Evolutionary conservation across 805 yeast genomes (phyloP), one percentile per base, ranked within the genome.

Genomic region (Nematodospora valgi): DNA sequence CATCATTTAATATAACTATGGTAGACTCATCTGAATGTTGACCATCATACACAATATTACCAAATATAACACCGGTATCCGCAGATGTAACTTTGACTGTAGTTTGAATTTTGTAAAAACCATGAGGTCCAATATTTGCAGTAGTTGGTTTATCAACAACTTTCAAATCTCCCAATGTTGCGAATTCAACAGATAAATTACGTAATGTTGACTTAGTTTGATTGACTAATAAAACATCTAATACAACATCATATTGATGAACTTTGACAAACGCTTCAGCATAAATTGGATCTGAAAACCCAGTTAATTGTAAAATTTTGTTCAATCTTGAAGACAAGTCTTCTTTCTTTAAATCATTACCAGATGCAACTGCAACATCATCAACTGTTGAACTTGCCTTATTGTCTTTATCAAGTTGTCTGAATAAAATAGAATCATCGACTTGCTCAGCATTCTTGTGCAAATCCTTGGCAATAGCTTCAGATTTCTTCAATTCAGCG

Each of bases 51-150:
- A 91, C 84, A 57, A 93, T 88, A 64, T 91, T 91, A 56, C 99
- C 99, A 57, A 93, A 93, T 34, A 93, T 86, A 36, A 91, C 96
- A 50, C 98, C 98, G 6, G 98, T 89, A 54, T 94, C 98, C 11
- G 98, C 97, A 28, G 96, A 85, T 0, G 96, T 83, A 29, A 93
- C 99, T 62, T 88, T 88, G 47, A 93, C 76, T 2, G 97, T 89
- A 30, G 89, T 79, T 49, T 86, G 89, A 23, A 86, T 73, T 43
- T 85, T 84, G 64, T 86, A 86, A 78, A 93, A 93, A 14, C 96
- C 96, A 63, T 89, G 96, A n/a, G 98, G 96, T 16, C 95, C 96
- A 41, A 93, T 76, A 56, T 91, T 93, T 26, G 83, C 87, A 11
- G 95, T 78, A 2, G 86, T 71, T 30, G 98, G 96, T 49, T 82